Conservation (phyloP, 2,329 filamentous ascomycete species). For the Penicillium olsonii region DNA sequence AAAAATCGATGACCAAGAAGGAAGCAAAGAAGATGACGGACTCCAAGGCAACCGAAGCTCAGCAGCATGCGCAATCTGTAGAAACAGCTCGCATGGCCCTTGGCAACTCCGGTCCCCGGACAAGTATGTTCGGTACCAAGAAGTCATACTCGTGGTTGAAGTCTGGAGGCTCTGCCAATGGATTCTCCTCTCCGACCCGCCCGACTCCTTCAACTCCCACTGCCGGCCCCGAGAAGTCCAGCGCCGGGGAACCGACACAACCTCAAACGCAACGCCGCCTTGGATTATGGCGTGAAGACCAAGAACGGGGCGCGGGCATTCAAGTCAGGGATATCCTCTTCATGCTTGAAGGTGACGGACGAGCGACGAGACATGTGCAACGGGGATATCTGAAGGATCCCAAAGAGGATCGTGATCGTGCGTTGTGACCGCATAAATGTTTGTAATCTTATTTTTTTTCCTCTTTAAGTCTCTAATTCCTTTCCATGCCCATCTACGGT, state of each 20-base stretch:
- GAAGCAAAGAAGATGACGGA: constrained; percentile 77
- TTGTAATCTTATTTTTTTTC: constrained; percentile 24
- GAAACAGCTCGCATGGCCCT: constrained; percentile 74
- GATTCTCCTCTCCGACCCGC: constrained; percentile 41
- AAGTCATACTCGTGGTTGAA: constrained; percentile 53
- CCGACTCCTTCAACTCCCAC: constrained; percentile 31
- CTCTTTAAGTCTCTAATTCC: constrained; percentile 13
- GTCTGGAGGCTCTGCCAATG: constrained; percentile 37
- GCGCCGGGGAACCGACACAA: constrained; percentile 33
- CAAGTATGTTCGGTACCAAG: constrained; percentile 45
- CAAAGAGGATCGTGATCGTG: constrained; percentile 44
- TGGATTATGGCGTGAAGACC: constrained; percentile 77
- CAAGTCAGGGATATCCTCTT: constrained; percentile 81
- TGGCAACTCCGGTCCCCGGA: constrained; percentile 43
- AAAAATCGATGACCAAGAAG: constrained; percentile 80
- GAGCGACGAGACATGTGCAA: constrained; percentile 45
- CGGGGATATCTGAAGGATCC: constrained; percentile 46
- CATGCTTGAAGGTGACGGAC: constrained; percentile 76
- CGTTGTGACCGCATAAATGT: constrained; percentile 24
- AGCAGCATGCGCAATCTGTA: constrained; percentile 80
- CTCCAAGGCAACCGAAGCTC: constrained; percentile 71
- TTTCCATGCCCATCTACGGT: constrained; percentile 5
- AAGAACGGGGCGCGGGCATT: constrained; percentile 73
- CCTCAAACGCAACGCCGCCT: constrained; percentile 58
- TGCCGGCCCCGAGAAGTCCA: constrained; percentile 32